Conservation (phyloP, 2,329 filamentous ascomycete genomes). For the Calonectria crousiana region DNA sequence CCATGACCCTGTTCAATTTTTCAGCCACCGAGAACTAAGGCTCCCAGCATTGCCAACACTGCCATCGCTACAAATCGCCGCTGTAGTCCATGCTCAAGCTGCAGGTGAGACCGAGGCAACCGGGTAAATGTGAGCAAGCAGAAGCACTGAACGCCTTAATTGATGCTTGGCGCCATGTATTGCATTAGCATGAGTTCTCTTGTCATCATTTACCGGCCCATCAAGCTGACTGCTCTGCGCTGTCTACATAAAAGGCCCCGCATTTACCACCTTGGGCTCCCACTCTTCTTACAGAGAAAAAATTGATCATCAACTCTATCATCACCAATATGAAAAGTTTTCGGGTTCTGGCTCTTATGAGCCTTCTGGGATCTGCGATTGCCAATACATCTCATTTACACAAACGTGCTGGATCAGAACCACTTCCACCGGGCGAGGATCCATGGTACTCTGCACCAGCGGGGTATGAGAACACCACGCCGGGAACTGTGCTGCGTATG, state of each 20-base stretch:
- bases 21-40: not conserved
- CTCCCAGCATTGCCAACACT: not conserved
- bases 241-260: not conserved
- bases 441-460: constrained; percentile 43
- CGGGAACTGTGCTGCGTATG: constrained; percentile 39
- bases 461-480: constrained; percentile 31
- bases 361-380: not conserved
- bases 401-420: not conserved
- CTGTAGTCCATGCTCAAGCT: not conserved
- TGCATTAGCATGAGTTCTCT: not conserved
- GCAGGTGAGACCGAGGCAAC: constrained; percentile 1
- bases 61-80: not conserved
- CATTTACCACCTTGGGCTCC: not conserved
- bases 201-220: not conserved
- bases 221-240: not conserved
- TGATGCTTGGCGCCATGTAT: not conserved
- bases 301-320: too few species aligned
- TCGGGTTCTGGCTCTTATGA: not conserved
- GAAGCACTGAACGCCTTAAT: not conserved
- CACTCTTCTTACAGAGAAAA: too few species aligned
- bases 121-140: not conserved
- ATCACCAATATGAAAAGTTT: not conserved
- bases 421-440: constrained; percentile 37
- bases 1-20: not conserved
- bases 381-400: not conserved